phyloP scores from a whole-genome alignment of 352 stramenopile species.

The Pythium apleroticum region DNA sequence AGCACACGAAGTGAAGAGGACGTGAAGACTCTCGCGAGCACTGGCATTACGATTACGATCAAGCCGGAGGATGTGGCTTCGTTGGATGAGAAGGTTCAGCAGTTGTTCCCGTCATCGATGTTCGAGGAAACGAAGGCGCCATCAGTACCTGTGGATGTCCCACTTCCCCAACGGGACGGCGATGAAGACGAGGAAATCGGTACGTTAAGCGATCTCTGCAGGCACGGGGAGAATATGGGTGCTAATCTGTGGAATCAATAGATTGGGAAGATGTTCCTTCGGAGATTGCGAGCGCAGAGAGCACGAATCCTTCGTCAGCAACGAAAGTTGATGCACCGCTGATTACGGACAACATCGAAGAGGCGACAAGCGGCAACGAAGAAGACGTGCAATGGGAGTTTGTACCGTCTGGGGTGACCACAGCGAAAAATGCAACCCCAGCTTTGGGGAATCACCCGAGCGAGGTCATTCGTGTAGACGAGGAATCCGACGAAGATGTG shows the following conservation, averaged over 20 bases:
- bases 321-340: background rate
- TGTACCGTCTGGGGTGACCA: background rate
- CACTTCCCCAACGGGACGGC: background rate
- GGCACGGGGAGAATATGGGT: background rate
- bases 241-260: background rate
- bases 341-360: background rate
- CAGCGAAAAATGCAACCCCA: background rate
- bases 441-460: background rate
- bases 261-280: slow-evolving; percentile 36
- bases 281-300: background rate
- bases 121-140: slow-evolving; percentile 15
- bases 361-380: background rate
- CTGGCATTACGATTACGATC: slow-evolving; percentile 40
- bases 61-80: slow-evolving; percentile 41
- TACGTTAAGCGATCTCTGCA: slow-evolving; percentile 12
- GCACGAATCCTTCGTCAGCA: background rate
- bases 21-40: background rate
- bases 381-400: background rate
- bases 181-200: slow-evolving; percentile 47
- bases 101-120: slow-evolving; percentile 40
- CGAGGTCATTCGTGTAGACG: slow-evolving; percentile 6
- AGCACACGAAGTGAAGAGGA: background rate
- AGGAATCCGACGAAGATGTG: slow-evolving; percentile 33
- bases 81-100: slow-evolving; percentile 24
- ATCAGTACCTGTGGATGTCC: background rate